These are phyloP conservation scores for Trichomonascus vanleenenianus DNA, from an alignment of 805 yeast species.

Conservation along the genomic window DNA sequence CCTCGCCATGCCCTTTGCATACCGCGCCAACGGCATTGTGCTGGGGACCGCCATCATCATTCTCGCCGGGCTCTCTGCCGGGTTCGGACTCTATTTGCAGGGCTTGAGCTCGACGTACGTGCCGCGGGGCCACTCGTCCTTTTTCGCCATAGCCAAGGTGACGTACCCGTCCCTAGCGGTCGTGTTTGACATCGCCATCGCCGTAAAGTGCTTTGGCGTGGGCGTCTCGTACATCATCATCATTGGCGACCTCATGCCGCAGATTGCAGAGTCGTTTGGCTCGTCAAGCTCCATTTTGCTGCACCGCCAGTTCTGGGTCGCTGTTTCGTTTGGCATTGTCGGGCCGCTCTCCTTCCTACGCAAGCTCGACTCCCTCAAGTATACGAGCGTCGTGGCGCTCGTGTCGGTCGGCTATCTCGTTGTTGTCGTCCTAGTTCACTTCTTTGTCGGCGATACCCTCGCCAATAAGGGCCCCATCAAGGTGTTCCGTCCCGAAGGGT, in stretches of 20 bases:
- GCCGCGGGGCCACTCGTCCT: conserved; percentile 55
- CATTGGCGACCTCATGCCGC: conserved; percentile 70
- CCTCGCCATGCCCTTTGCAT: conserved; percentile 67
- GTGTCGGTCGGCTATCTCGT: conserved; percentile 73
- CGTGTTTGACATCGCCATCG: conserved; percentile 64
- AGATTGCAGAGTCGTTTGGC: conserved; percentile 27
- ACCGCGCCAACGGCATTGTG: conserved; percentile 52
- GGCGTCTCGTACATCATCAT: conserved; percentile 67
- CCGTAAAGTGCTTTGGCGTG: conserved; percentile 73
- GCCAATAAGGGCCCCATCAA: conserved; percentile 44
- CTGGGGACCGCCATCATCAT: conserved; percentile 48
- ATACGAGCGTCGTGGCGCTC: conserved; percentile 77
- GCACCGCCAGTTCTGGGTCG: conserved; percentile 40
- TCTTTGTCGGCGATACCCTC: conserved; percentile 46
- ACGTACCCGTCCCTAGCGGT: conserved; percentile 65
- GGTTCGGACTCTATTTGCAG: conserved; percentile 57
- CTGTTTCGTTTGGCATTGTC: conserved; percentile 32
- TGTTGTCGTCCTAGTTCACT: conserved; percentile 67
- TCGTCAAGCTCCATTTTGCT: conserved; percentile 11
- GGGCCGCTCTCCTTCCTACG: conserved; percentile 65
- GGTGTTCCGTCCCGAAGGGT: conserved; percentile 38
- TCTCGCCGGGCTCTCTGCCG: conserved; percentile 58
- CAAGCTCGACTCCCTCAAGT: conserved; percentile 72
- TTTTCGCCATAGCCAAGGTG: conserved; percentile 56
- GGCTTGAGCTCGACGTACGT: conserved; percentile 48